These are phyloP conservation scores for Ceratocystis eucalypticola DNA, from an alignment of 2,329 filamentous ascomycete species.

Conservation along the genomic window DNA sequence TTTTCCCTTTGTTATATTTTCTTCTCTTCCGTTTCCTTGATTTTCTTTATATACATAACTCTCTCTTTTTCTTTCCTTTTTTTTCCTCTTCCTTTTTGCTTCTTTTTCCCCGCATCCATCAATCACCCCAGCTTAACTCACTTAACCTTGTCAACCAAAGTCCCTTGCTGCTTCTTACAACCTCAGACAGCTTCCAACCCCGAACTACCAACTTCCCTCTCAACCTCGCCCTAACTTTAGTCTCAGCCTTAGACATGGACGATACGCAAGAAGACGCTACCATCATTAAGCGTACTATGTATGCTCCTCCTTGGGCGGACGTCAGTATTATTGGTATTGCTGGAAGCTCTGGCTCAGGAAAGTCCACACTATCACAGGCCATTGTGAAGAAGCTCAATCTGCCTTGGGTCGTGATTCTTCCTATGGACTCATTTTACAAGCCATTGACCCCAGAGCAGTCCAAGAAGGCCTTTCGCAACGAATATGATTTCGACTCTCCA, in stretches of 20 bases:
- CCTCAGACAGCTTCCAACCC: neutral
- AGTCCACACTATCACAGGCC: slow-evolving; percentile 84
- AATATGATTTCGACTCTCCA: slow-evolving; percentile 92
- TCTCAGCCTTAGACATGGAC: slow-evolving; percentile 1
- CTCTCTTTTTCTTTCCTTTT: neutral
- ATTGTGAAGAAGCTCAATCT: slow-evolving; percentile 83
- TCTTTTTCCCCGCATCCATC: neutral
- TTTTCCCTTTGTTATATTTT: neutral
- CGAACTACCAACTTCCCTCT: neutral
- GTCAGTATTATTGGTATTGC: slow-evolving; percentile 94
- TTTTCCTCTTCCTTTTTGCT: neutral
- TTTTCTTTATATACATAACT: neutral
- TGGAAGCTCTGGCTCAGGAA: slow-evolving; percentile 84
- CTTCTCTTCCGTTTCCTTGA: neutral
- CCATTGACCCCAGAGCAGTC: slow-evolving; percentile 68
- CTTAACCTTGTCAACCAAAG: neutral
- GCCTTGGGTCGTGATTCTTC: slow-evolving; percentile 95
- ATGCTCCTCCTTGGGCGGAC: slow-evolving; percentile 90
- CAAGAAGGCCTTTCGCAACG: slow-evolving; percentile 68
- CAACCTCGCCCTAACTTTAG: neutral
- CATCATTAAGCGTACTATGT: slow-evolving; percentile 28
- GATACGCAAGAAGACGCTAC: neutral
- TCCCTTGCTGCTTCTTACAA: neutral
- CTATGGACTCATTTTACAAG: slow-evolving; percentile 99
- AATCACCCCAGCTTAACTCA: too few species aligned